These are phyloP conservation scores for Pulveroboletus sp. DNA, from an alignment of 1,284 basidiomycete genomes.

Conservation along the genomic window DNA sequence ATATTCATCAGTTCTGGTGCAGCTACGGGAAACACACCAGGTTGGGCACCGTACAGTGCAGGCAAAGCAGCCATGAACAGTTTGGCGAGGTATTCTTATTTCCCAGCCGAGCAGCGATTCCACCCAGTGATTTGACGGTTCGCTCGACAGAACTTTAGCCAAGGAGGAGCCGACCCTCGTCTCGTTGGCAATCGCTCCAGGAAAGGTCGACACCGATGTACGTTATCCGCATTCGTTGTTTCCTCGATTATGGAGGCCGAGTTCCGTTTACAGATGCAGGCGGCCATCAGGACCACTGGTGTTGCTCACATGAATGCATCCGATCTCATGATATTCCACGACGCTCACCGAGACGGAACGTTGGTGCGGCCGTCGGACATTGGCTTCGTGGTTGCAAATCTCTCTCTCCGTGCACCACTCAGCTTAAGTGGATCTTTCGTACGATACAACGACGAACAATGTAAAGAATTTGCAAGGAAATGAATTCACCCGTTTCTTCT, in stretches of 20 bases:
- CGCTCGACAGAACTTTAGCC: constrained; percentile 62
- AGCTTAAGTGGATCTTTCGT: constrained; percentile 72
- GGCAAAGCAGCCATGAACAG: constrained; percentile 85
- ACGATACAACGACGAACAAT: constrained; percentile 64
- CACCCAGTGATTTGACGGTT: constrained; percentile 4
- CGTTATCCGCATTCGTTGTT: constrained; percentile 2
- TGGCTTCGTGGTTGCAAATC: constrained; percentile 71
- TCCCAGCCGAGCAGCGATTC: constrained; percentile 5
- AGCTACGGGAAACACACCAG: constrained; percentile 60
- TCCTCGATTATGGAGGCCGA: constrained; percentile 1
- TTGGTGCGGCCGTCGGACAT: constrained; percentile 69
- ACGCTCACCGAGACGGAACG: constrained; percentile 56
- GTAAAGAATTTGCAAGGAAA: constrained; percentile 47
- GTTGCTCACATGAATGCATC: constrained; percentile 46
- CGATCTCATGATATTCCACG: constrained; percentile 57
- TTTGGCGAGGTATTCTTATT: constrained; percentile 53
- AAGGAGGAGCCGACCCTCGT: constrained; percentile 76
- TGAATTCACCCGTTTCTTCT: constrained; percentile 15
- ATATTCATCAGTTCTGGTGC: constrained; percentile 84
- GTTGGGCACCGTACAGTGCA: constrained; percentile 80
- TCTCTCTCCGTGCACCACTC: constrained; percentile 56
- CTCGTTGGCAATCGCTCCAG: constrained; percentile 77
- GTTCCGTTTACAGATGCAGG: constrained; percentile 61
- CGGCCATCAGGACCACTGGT: constrained; percentile 44
- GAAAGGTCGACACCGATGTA: constrained; percentile 78